phyloP scores from a whole-genome alignment of 208 protist genomes.

The Acanthamoeba quina region DNA sequence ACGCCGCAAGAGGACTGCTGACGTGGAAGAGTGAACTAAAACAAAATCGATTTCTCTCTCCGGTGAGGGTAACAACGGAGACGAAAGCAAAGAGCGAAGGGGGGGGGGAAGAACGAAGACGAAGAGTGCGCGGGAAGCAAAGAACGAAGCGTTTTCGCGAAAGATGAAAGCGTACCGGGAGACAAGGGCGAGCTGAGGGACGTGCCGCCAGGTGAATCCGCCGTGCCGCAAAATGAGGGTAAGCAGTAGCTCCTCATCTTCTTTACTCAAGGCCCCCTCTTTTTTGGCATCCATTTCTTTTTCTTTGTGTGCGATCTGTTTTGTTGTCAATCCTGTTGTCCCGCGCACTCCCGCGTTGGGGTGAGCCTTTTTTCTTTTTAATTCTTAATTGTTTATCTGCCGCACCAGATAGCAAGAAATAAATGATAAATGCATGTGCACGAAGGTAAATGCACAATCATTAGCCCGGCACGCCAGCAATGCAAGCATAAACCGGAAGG shows the following conservation, averaged over 20 bases:
- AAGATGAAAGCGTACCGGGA: neutral
- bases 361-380: neutral
- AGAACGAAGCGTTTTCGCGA: too few species aligned
- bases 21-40: too few species aligned
- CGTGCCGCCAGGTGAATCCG: neutral
- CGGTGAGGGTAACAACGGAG: too few species aligned
- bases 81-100: neutral
- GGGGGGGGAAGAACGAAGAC: neutral
- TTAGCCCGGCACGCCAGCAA: neutral
- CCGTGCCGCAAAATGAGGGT: neutral
- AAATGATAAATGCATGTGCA: neutral
- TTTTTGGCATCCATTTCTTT: neutral
- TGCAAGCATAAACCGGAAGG: neutral
- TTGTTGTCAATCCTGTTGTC: neutral
- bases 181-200: neutral
- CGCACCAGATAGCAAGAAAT: neutral
- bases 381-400: neutral
- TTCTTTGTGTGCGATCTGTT: neutral
- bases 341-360: neutral
- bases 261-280: neutral
- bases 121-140: neutral
- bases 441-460: neutral
- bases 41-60: too few species aligned
- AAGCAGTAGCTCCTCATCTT: neutral
- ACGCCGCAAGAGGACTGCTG: neutral